Evolutionary conservation across 768 basidiomycete genomes (phyloP), one percentile per base, ranked within the genome.

Genomic region (Naganishia antarctica): DNA sequence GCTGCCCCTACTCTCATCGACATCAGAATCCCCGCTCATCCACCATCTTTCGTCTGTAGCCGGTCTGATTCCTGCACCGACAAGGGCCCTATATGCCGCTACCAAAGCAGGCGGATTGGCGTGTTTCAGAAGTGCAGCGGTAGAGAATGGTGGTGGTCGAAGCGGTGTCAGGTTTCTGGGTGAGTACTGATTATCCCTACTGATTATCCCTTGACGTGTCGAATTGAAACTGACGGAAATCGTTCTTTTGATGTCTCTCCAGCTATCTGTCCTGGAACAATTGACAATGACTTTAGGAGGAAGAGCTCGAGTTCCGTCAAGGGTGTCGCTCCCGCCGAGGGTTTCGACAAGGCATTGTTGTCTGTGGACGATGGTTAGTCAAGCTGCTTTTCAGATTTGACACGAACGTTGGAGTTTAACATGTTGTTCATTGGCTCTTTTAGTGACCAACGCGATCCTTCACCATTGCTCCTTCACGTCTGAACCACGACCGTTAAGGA

Each of bases 41-140:
- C 83, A 90, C 28, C 84, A 93, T 44, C 73, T 96, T 37, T 90
- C 90, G 8, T 88, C 86, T 29, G 79, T 87, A 2, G 92, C 87
- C 2, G 84, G 89, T 2, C 80, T 87, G 6, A 85, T 92, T 37
- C 89, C 92, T 2, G 85, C 91, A 0, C 92, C 92, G 0, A 91
- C 89, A 0, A 86, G 92, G 7, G 80, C 89, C 0, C 78, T 97
- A 37, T 97, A 97, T 73, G 85, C 83, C 0, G 84, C 90, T 3
- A 89, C 87, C 11, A 96, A 97, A 75, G 81, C 87, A 2, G 66
- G 49, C 13, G 66, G 66, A 3, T 34, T 67, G 2, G 88, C 91
- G 1, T 73, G 63, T n/a, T 65, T 75, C 28, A 71, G 72, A 68
- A 72, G 71, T 32, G 66, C 74, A 28, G 76, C 73, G 44, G 61